phyloP scores from a whole-genome alignment of 2,329 filamentous ascomycete genomes.

The Cytospora schulzeri region DNA sequence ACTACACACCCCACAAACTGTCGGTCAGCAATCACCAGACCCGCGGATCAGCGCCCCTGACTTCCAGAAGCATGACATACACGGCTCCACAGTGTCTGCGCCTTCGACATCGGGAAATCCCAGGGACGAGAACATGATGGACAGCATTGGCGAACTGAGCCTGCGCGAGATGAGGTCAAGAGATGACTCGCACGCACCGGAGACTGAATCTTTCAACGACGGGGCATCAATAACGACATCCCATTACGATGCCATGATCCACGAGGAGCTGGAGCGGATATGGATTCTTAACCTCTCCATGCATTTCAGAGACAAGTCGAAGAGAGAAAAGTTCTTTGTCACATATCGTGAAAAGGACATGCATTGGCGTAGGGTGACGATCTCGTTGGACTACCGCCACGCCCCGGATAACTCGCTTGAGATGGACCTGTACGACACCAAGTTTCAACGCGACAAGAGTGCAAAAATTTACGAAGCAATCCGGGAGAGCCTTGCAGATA shows the following conservation, averaged over 20 bases:
- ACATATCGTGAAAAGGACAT: constrained; percentile 83
- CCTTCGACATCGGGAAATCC: constrained; percentile 38
- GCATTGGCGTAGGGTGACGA: constrained; percentile 83
- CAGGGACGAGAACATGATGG: constrained; percentile 38
- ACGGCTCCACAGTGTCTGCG: constrained; percentile 32
- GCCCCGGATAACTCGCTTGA: constrained; percentile 82
- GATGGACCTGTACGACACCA: constrained; percentile 73
- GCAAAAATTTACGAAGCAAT: constrained; percentile 93
- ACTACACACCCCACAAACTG: constrained; percentile 39
- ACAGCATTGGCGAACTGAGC: constrained; percentile 30
- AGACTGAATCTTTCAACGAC: constrained; percentile 43
- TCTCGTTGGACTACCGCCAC: constrained; percentile 89
- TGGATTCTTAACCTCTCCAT: constrained; percentile 99
- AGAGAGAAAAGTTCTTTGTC: constrained; percentile 96
- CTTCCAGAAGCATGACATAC: constrained; percentile 40
- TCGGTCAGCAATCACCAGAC: constrained; percentile 39
- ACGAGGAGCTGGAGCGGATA: constrained; percentile 78
- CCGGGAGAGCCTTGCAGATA: constrained; percentile 86
- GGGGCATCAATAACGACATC: constrained; percentile 53
- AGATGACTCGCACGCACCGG: constrained; percentile 31
- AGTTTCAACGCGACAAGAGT: constrained; percentile 89
- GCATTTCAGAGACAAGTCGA: constrained; percentile 93
- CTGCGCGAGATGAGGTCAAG: constrained; percentile 30
- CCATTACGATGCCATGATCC: constrained; percentile 65
- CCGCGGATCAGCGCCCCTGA: constrained; percentile 54